Conservation (phyloP, 2,329 filamentous ascomycete genomes). For the Xylaria sp. region DNA sequence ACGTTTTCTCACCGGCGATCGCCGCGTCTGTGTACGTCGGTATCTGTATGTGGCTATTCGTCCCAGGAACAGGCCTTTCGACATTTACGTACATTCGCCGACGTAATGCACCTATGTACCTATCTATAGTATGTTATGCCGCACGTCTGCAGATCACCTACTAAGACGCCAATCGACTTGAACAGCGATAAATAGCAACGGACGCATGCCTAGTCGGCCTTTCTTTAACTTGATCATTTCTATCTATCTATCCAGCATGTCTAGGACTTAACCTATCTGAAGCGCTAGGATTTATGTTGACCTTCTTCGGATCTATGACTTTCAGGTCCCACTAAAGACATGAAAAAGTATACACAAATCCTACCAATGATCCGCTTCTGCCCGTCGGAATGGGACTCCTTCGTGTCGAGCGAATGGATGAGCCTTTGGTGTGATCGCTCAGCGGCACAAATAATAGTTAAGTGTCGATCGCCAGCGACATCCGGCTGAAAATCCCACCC, state of each 20-base stretch:
- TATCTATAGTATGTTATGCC: neutral
- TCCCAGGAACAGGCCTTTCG: neutral
- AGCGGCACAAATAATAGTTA: neutral
- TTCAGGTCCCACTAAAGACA: neutral
- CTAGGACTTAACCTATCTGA: slow-evolving; percentile 11
- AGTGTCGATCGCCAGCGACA: slow-evolving; percentile 1
- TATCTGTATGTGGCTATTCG: neutral
- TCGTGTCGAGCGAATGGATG: neutral
- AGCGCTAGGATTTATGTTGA: slow-evolving; percentile 7
- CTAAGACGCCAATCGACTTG: neutral
- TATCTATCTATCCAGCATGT: neutral
- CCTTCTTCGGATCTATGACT: neutral
- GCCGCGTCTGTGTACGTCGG: neutral
- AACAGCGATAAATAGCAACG: neutral
- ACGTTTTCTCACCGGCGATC: neutral
- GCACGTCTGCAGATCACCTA: neutral
- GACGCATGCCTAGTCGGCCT: neutral
- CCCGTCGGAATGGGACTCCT: neutral
- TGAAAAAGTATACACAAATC: neutral
- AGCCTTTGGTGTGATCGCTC: slow-evolving; percentile 9
- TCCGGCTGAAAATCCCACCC: no score
- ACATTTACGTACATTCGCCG: neutral
- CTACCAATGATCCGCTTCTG: neutral
- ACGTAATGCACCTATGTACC: neutral
- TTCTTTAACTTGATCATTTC: neutral